Conservation (phyloP, 371 early-diverging fungal species). For the Umbelopsis sp. region DNA sequence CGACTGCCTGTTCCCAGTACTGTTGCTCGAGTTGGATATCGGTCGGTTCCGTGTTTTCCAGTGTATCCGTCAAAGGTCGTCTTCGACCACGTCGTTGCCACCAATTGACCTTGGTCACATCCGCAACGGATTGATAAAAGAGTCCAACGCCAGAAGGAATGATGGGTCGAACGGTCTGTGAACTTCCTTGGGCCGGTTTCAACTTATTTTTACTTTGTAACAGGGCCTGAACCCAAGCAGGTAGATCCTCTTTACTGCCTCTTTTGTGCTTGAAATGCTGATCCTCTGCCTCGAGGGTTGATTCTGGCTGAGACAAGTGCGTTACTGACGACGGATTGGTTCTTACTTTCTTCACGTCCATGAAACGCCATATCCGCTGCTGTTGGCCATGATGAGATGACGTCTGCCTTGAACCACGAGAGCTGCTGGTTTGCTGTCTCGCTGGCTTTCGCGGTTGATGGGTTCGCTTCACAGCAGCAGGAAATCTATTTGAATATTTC, state of each 20-base stretch:
- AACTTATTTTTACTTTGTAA: background rate
- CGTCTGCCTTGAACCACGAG: background rate
- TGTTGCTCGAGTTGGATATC: background rate
- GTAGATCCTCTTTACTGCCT: background rate
- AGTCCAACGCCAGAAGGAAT: constrained; percentile 8
- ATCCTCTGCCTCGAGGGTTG: background rate
- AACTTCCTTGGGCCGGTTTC: background rate
- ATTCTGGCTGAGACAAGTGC: background rate
- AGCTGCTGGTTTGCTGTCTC: background rate
- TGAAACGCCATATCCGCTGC: constrained; percentile 5
- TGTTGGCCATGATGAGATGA: background rate
- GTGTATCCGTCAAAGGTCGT: background rate
- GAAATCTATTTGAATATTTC: background rate
- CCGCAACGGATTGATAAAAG: constrained; percentile 5
- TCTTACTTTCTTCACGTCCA: background rate
- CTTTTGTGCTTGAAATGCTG: background rate
- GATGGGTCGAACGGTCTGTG: background rate
- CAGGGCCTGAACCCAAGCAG: background rate
- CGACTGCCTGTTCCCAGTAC: background rate
- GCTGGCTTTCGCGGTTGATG: background rate
- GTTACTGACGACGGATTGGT: background rate
- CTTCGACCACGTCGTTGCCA: constrained; percentile 3
- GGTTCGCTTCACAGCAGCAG: background rate
- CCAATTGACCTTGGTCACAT: constrained; percentile 13
- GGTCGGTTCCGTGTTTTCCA: constrained; percentile 5